phyloP scores from a whole-genome alignment of 1,139 yeast genomes.

The Lodderomyces elongisporus region DNA sequence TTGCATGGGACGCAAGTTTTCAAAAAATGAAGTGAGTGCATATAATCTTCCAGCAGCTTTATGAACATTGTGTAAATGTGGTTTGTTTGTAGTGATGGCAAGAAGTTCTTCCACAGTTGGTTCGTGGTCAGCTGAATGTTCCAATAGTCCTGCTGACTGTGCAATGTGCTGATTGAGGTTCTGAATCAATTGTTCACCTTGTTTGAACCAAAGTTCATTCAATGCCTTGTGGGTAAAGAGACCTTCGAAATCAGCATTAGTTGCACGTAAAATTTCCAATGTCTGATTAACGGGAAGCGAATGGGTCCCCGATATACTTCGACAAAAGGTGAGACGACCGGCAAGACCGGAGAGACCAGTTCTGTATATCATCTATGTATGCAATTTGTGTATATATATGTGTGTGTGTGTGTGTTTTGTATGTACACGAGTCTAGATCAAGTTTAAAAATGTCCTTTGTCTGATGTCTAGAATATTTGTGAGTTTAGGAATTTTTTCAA shows the following conservation, averaged over 20 bases:
- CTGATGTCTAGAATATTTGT: no score
- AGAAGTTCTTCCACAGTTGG: conserved; percentile 35
- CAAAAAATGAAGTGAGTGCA: conserved; percentile 57
- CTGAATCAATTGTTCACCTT: conserved; percentile 44
- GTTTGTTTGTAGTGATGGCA: conserved; percentile 40
- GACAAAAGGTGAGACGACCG: conserved; percentile 4
- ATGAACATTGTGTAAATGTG: conserved; percentile 45
- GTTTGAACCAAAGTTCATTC: conserved; percentile 55
- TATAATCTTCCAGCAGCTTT: conserved; percentile 56
- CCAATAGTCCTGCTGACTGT: conserved; percentile 13
- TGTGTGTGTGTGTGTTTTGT: no score
- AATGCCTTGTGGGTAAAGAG: conserved; percentile 49
- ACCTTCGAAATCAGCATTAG: conserved; percentile 45
- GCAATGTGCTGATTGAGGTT: conserved; percentile 41
- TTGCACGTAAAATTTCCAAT: conserved; percentile 29
- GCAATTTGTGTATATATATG: no score
- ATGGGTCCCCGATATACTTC: conserved; percentile 15
- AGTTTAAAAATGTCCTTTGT: no score
- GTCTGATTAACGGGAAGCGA: conserved; percentile 16
- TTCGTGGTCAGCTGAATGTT: conserved; percentile 7
- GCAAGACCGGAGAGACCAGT: no score
- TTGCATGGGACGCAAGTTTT: conserved; percentile 38
- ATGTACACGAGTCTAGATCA: no score
- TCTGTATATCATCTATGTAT: no score
- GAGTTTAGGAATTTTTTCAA: no score